A percentile compares a stretch with the other conserved stretches of the same genome.
Conservation (phyloP, 2,329 filamentous ascomycete genomes). For the Cordyceps pruinosa region DNA sequence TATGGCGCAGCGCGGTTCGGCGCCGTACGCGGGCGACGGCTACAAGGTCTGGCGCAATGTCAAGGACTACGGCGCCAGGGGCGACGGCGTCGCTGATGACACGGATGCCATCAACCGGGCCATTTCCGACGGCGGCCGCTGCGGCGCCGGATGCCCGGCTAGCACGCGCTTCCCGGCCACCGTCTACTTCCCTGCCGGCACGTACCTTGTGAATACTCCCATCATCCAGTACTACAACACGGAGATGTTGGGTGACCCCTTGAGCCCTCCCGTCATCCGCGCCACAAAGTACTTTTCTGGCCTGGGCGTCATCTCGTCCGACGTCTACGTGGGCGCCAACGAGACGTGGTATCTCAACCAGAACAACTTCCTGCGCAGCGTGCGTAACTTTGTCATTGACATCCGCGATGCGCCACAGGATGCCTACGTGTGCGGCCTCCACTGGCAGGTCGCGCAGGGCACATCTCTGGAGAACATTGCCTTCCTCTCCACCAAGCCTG, state of each 20-base stretch:
- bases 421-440: conserved; percentile 7
- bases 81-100: conserved; percentile 50
- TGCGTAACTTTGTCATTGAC: conserved; percentile 11
- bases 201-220: no score
- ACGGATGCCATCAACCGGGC: conserved; percentile 47
- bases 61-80: conserved; percentile 65
- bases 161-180: conserved; percentile 9
- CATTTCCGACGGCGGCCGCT: conserved; percentile 32
- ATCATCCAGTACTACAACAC: conserved; percentile 15
- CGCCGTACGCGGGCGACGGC: no score
- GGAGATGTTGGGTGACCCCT: conserved; percentile 33
- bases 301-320: conserved; percentile 8
- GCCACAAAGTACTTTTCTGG: conserved; percentile 1
- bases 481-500: background rate
- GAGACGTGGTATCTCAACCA: conserved; percentile 4
- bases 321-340: conserved; percentile 7
- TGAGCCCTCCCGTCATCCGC: background rate
- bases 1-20: no score
- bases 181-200: conserved; percentile 17
- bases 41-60: conserved; percentile 74
- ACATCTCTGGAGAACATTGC: background rate
- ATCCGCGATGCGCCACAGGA: conserved; percentile 9
- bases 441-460: conserved; percentile 8
- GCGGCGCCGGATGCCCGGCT: conserved; percentile 22
- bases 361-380: background rate